These are phyloP conservation scores for Fusarium bactridioides DNA, from an alignment of 2,329 filamentous ascomycete species.

Conservation along the genomic window DNA sequence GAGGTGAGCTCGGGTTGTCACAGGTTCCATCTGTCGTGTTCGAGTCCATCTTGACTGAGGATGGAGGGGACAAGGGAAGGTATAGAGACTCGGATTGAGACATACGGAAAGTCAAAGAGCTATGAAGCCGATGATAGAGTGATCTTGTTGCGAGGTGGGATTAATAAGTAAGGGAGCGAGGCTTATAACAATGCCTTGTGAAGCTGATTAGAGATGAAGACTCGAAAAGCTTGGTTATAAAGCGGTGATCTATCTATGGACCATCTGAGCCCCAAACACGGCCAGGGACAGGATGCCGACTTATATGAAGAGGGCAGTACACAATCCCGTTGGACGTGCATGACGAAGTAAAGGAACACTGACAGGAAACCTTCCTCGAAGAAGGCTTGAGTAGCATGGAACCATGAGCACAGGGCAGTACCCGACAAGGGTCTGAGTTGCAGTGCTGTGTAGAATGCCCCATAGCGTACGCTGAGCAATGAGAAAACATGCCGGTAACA, in stretches of 20 bases:
- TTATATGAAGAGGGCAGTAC: slow-evolving; percentile 45
- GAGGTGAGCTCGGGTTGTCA: slow-evolving; percentile 42
- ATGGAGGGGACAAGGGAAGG: slow-evolving; percentile 41
- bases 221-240: slow-evolving; percentile 34
- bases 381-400: slow-evolving; percentile 41
- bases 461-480: slow-evolving; percentile 38
- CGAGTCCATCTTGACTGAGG: slow-evolving; percentile 43
- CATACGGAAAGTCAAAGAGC: slow-evolving; percentile 40
- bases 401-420: slow-evolving; percentile 35
- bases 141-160: slow-evolving; percentile 29
- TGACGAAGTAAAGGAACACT: slow-evolving; percentile 41
- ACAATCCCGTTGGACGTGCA: slow-evolving; percentile 39
- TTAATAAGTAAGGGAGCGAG: slow-evolving; percentile 25
- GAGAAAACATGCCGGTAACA: slow-evolving; percentile 34
- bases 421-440: slow-evolving; percentile 39
- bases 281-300: slow-evolving; percentile 42
- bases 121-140: slow-evolving; percentile 29
- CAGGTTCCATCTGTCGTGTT: slow-evolving; percentile 38
- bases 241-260: slow-evolving; percentile 44
- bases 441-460: slow-evolving; percentile 26
- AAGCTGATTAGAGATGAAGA: slow-evolving; percentile 33
- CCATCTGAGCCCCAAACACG: slow-evolving; percentile 43
- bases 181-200: slow-evolving; percentile 36
- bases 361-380: slow-evolving; percentile 41
- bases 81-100: slow-evolving; percentile 42